Evolutionary conservation across 139 green algal species (phyloP).

Genomic region (Ettlia oleoabundans): DNA sequence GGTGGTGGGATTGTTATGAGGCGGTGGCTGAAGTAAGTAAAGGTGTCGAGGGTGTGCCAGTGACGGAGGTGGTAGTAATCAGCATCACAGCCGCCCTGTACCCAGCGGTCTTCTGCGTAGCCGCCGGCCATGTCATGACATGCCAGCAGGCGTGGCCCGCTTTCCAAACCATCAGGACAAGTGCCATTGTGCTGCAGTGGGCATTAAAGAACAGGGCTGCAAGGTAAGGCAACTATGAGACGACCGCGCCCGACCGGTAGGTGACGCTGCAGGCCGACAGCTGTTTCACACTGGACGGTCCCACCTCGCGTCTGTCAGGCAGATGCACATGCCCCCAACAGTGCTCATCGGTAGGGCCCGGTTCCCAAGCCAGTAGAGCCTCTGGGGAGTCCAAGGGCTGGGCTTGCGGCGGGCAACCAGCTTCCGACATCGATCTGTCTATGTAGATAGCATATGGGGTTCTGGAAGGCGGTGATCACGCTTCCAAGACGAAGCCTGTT

Average conservation of each 20-base stretch:
- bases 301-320: no score
- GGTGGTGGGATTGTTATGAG: constrained; percentile 43
- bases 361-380: neutral
- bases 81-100: constrained; percentile 30
- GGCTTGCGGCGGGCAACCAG: neutral
- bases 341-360: neutral
- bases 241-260: no score
- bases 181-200: neutral
- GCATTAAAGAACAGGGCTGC: no score
- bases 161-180: neutral
- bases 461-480: no score
- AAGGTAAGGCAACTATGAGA: no score
- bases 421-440: no score
- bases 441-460: no score
- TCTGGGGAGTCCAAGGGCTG: neutral
- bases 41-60: constrained; percentile 76
- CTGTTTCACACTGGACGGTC: no score
- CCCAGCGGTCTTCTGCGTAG: constrained; percentile 66
- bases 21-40: constrained; percentile 88
- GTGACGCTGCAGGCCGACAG: neutral
- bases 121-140: constrained; percentile 88
- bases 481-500: no score
- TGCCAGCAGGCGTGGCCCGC: constrained; percentile 68
- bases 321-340: neutral
- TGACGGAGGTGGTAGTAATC: constrained; percentile 54